phyloP scores from a whole-genome alignment of 2,329 filamentous ascomycete species.

The Sporothrix phasma region DNA sequence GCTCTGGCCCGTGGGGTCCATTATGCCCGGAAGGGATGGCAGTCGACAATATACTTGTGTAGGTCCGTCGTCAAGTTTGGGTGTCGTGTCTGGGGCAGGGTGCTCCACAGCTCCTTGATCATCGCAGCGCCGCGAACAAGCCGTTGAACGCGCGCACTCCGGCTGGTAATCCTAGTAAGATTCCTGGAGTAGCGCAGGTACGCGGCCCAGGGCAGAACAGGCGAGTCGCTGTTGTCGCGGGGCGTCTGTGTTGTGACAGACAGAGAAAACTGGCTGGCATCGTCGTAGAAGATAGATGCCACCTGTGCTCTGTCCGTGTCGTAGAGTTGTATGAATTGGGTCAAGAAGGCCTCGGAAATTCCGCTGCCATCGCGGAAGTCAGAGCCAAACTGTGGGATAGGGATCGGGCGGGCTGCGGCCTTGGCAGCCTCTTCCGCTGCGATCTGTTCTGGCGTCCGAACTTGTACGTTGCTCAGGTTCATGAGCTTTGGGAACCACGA shows the following conservation, averaged over 20 bases:
- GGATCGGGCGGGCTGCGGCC: slow-evolving; percentile 32
- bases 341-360: slow-evolving; percentile 66
- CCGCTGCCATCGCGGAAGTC: slow-evolving; percentile 65
- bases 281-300: slow-evolving; percentile 62
- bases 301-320: slow-evolving; percentile 60
- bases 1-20: slow-evolving; percentile 57
- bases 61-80: slow-evolving; percentile 57
- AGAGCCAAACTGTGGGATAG: slow-evolving; percentile 53
- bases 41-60: slow-evolving; percentile 74
- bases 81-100: slow-evolving; percentile 63
- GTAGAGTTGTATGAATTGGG: slow-evolving; percentile 62
- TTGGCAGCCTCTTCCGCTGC: slow-evolving; percentile 44
- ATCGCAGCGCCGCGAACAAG: slow-evolving; percentile 52
- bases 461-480: slow-evolving; percentile 62
- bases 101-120: slow-evolving; percentile 59
- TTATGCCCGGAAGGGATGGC: slow-evolving; percentile 63
- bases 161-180: slow-evolving; percentile 56
- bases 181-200: slow-evolving; percentile 76
- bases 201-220: slow-evolving; percentile 53
- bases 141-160: slow-evolving; percentile 48
- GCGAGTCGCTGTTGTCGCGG: slow-evolving; percentile 33
- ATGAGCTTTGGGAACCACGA: slow-evolving; percentile 77
- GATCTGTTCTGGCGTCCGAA: slow-evolving; percentile 63
- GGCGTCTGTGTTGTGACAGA: slow-evolving; percentile 55
- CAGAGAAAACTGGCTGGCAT: slow-evolving; percentile 63